Base-by-base conservation (phyloP, 176 grass and related monocot species). In the Thalia dealbata region DNA sequence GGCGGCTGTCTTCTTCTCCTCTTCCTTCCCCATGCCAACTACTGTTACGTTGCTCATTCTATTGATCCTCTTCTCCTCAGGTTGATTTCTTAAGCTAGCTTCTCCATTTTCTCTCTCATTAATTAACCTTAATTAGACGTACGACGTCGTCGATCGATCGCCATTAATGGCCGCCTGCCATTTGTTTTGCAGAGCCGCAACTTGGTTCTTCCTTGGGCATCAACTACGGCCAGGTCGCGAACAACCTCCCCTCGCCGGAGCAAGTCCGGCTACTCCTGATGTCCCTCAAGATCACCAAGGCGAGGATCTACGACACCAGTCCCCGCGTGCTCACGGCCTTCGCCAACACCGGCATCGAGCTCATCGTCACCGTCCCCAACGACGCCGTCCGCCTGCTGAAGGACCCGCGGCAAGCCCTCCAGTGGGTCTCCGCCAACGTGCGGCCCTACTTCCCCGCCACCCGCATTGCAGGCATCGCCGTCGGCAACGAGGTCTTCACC, bases 141-240 rank as follows among this genome's bases (percentile, higher is more conserved):
- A 2, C 4, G 32, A 38, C 32, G 32, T 38, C 4, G 32, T 4
- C 4, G 3, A 38, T 38, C 3, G 32, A 38, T 38, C 32, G 32
- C 32, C 32, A 48, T 10, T 13, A 48, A 48, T 48, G 45, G 45
- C 45, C 11, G 45, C 45, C 45, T 52, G 18, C 0, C 0, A 42
- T 72, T 55, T 32, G n/a, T 76, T 56, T 76, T 78, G 79, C 78
- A 91, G 90, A 85, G 26, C 6, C 50, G 23, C 78, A 79, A 61
- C 64, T 71, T 6, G 73, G 83, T 16, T 26, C 74, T 14, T 73
- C 89, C 18, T 65, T 99, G 52, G 95, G 95, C 51, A 99, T 99
- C 73, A 99, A 99, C 83, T 99, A 99, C 74, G 95, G 95, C 42
- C 95, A 99, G 82, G 88, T 99, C 6, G 95, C 10, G 6, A 91